These are phyloP conservation scores for Halophytophthora batemanensis DNA, from an alignment of 352 stramenopile genomes.

Conservation along the genomic window DNA sequence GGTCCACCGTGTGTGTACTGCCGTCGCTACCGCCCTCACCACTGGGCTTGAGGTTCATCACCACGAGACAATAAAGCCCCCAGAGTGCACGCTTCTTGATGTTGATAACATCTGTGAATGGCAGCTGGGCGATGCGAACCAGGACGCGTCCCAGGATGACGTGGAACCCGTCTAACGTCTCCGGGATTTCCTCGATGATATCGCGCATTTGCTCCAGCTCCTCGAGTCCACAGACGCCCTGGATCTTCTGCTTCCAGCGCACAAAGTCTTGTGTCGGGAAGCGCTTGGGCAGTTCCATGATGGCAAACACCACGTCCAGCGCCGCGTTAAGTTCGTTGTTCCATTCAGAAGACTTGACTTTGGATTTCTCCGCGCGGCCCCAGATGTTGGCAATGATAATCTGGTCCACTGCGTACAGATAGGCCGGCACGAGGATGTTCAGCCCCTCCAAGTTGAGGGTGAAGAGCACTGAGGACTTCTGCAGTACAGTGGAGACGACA, in stretches of 20 bases:
- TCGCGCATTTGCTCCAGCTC: constrained; percentile 33
- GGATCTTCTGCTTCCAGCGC: constrained; percentile 74
- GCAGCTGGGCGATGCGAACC: constrained; percentile 68
- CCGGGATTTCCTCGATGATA: constrained; percentile 68
- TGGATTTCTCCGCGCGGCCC: constrained; percentile 58
- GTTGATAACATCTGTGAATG: constrained; percentile 67
- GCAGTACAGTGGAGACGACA: constrained; percentile 77
- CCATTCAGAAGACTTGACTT: constrained; percentile 73
- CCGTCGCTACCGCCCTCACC: too few relatives aligned
- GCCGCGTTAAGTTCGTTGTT: constrained; percentile 77
- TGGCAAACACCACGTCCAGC: constrained; percentile 74
- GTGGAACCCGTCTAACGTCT: constrained; percentile 66
- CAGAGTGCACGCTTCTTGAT: constrained; percentile 83
- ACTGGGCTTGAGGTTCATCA: constrained; percentile 60
- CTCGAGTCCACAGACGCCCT: constrained; percentile 33
- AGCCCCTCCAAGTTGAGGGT: constrained; percentile 76
- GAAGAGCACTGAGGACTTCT: constrained; percentile 73
- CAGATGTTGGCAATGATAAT: constrained; percentile 85
- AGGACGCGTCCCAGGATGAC: constrained; percentile 70
- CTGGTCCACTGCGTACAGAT: constrained; percentile 78
- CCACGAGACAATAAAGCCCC: constrained; percentile 73
- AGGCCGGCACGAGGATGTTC: constrained; percentile 74
- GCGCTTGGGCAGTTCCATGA: constrained; percentile 65
- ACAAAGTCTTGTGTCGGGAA: constrained; percentile 79
- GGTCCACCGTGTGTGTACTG: constrained; percentile 31